These are phyloP conservation scores for Suillus occidentalis DNA, from an alignment of 768 basidiomycete genomes.

Conservation along the genomic window DNA sequence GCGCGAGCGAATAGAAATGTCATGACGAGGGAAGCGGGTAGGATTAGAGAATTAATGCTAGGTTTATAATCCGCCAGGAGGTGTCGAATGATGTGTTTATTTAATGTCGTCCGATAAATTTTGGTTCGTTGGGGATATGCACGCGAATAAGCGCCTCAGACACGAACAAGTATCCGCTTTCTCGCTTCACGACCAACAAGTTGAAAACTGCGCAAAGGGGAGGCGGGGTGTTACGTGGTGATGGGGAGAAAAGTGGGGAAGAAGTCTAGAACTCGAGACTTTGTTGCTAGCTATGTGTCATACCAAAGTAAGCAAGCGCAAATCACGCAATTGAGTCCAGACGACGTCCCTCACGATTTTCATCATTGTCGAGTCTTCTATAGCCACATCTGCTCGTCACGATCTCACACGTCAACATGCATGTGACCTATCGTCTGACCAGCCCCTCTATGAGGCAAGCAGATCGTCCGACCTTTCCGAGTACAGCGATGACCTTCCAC, in stretches of 20 bases:
- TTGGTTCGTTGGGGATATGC: slow-evolving; percentile 8
- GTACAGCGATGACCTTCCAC: too few relatives aligned
- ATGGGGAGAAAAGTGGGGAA: slow-evolving; percentile 6
- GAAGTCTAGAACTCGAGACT: neutral
- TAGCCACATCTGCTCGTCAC: neutral
- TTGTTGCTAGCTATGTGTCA: neutral
- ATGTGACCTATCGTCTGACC: neutral
- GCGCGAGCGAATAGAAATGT: slow-evolving; percentile 13
- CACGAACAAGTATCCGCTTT: neutral
- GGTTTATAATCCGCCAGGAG: slow-evolving; percentile 20
- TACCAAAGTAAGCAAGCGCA: neutral
- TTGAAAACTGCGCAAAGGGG: neutral
- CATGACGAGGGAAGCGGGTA: slow-evolving; percentile 15
- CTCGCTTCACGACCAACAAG: neutral
- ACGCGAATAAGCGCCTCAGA: slow-evolving; percentile 4
- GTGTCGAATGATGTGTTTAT: slow-evolving; percentile 17
- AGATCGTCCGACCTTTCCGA: too few relatives aligned
- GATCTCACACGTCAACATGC: neutral
- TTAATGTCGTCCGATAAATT: slow-evolving; percentile 12
- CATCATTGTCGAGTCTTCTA: too few relatives aligned
- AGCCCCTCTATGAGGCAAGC: too few relatives aligned
- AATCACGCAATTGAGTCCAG: neutral
- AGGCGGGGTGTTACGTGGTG: neutral
- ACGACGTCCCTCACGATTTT: neutral
- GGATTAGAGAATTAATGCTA: neutral